A percentile compares a stretch with the other conserved stretches of the same genome.
Evolutionary conservation across 257 asterid species (phyloP).

Genomic region (Ehretia macrophylla): DNA sequence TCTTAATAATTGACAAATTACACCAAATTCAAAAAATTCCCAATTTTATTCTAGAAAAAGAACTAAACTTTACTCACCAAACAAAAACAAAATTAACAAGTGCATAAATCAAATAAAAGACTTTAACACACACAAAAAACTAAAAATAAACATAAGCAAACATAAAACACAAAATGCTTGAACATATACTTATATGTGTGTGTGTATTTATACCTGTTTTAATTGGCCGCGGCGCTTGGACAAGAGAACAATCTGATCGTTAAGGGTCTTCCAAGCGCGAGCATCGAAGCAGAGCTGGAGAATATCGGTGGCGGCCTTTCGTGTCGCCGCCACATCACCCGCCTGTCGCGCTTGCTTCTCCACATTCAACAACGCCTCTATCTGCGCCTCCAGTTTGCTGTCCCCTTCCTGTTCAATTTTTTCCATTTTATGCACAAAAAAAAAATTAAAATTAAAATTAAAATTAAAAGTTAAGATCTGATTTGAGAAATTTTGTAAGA

Average conservation of each 20-base stretch:
- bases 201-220: constrained; percentile 56
- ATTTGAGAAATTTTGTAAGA: neutral
- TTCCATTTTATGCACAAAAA: neutral
- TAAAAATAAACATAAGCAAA: neutral
- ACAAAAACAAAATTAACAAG: neutral
- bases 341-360: constrained; percentile 95
- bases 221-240: constrained; percentile 98
- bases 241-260: constrained; percentile 79
- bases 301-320: constrained; percentile 82
- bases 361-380: constrained; percentile 69
- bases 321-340: constrained; percentile 82
- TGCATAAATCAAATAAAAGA: too few species aligned
- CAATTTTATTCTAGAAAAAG: neutral
- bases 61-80: neutral
- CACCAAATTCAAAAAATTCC: too few species aligned
- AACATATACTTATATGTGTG: too few species aligned
- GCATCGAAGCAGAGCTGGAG: constrained; percentile 88
- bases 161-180: too few species aligned
- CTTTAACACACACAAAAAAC: neutral
- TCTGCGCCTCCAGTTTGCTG: constrained; percentile 59
- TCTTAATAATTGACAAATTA: too few species aligned
- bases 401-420: constrained; percentile 56
- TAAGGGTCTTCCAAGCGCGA: constrained; percentile 77
- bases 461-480: neutral
- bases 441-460: neutral